These are phyloP conservation scores for Cucurbita ficifolia DNA, from an alignment of 306 rosid genomes.

Conservation along the genomic window DNA sequence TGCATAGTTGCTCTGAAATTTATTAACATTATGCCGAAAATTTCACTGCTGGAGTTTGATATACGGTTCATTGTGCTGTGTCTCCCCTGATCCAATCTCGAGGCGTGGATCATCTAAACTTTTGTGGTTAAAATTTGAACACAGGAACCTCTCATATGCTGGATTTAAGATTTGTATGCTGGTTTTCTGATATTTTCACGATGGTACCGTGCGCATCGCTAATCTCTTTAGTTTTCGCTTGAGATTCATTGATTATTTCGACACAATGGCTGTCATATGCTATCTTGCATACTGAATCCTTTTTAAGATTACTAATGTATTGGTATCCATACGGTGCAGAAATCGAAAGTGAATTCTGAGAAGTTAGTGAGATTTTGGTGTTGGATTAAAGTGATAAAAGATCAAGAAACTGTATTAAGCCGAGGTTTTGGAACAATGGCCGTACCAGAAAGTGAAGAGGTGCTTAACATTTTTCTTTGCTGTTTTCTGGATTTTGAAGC, in stretches of 20 bases:
- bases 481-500: neutral
- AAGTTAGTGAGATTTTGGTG: constrained; percentile 1
- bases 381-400: neutral
- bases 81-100: neutral
- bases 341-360: neutral
- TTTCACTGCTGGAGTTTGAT: neutral
- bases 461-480: neutral
- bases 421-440: neutral
- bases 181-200: neutral
- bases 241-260: neutral
- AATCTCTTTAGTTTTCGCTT: constrained; percentile 2
- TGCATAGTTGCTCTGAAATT: neutral
- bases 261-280: neutral
- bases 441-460: constrained; percentile 2
- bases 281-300: neutral
- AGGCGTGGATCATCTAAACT: neutral
- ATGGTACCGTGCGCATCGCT: neutral
- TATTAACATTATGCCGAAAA: neutral
- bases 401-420: neutral
- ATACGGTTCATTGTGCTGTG: neutral
- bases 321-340: neutral
- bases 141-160: neutral
- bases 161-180: neutral
- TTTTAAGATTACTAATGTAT: neutral
- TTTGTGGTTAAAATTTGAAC: neutral